Evolutionary conservation across 306 rosid species (phyloP), one percentile per base, ranked within the genome.

Genomic region (Comarum palustre): DNA sequence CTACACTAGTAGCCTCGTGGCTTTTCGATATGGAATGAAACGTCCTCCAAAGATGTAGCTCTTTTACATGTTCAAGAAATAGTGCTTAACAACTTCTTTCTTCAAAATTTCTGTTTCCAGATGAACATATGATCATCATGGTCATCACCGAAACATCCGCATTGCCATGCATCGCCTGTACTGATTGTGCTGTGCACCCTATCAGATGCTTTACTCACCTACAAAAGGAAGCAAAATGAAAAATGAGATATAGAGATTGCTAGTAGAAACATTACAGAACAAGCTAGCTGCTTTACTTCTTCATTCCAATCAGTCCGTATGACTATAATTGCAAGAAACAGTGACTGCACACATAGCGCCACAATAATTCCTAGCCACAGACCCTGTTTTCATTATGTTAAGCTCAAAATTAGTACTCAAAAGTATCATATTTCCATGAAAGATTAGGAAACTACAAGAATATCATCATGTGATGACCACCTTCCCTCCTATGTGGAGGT

Each of bases 401-500:
- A n/a, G 6, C 32, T 46, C 22, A 59, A 76, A 41, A 19, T 19
- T 0, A 47, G 1, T 29, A 32, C 32, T 55, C 16, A 24, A 31
- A 9, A 55, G 61, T 59, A 29, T 59, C 5, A 17, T 10, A 50
- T 31, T 36, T 69, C 45, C 17, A 4, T 8, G 39, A 47, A 17
- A 68, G 31, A 48, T 31, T 69, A 20, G 27, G 36, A 69, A 51
- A 69, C 62, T 36, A n/a, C 3, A 24, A 32, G 39, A 3, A 63
- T 1, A 5, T 15, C 64, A 34, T n/a, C 17, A 13, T 13, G 5
- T 13, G 17, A 45, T 51, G n/a, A n/a, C n/a, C 43, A 82, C 83
- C 83, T 82, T 75, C 38, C 83, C 86, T 34, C 86, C 86, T 31
- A 71, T 24, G 74, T 75, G 83, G 73, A 70, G 68, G 24, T 11